Evolutionary conservation across 1,284 basidiomycete species (phyloP), one percentile per base, ranked within the genome.

Genomic region (Farysia itapuensis): DNA sequence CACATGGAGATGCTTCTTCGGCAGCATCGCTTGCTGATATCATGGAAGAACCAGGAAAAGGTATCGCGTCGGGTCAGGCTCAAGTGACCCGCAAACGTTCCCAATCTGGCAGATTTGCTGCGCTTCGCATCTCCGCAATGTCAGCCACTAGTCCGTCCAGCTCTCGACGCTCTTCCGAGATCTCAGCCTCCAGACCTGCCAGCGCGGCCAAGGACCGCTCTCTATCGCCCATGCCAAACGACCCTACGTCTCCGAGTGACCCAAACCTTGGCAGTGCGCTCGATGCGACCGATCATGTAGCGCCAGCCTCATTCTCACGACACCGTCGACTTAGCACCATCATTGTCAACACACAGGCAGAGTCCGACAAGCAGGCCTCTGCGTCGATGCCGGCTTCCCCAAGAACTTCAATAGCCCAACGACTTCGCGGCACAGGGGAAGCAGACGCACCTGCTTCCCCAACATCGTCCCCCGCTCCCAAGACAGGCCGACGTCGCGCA

Each of bases 81-180:
- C n/a, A 14, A 14, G 15, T n/a, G 9, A 11, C 23, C n/a, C 35
- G 39, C 21, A 26, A 48, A 12, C 57, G 57, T 25, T 60, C 57
- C 13, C 50, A 46, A 7, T 61, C 58, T 7, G 58, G 58, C 51
- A 61, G 49, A 35, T 61, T 51, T 35, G 58, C 58, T 5, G 58
- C 39, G 4, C 30, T 61, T 15, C 51, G 58, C 24, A 61, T 61
- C 30, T 51, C 47, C 21, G 51, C 58, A 7, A 35, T 54, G 41
- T 36, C 36, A 15, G 19, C 47, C 14, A 32, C 43, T 7, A 47
- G 42, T 23, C 38, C 45, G 3, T 28, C 44, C 11, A 7, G 37
- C 14, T 48, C 48, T 13, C 44, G 54, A 31, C 40, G 54, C 6
- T 21, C 40, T 22, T 59, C 56, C n/a, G 35, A 36, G 4, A 39